Percentiles rank a stretch among this genome's conserved stretches.
Evolutionary conservation across 441 rosid genomes (phyloP).

Genomic region (Erodium texanum): DNA sequence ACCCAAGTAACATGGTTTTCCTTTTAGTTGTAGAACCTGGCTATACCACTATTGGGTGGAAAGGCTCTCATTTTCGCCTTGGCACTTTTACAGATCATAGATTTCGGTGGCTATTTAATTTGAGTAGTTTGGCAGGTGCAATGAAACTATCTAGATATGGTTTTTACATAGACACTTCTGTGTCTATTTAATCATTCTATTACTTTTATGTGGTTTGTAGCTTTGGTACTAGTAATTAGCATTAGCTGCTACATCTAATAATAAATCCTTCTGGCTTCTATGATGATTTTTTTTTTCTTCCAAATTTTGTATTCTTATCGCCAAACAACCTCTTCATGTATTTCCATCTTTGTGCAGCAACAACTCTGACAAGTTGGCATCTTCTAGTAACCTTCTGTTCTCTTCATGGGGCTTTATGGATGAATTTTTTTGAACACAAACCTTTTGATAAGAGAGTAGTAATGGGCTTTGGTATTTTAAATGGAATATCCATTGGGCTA

Average conservation of each 20-base stretch:
- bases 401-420: slow-evolving; percentile 91
- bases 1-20: too few relatives aligned
- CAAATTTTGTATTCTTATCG: not conserved
- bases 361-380: slow-evolving; percentile 99
- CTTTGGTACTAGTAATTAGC: not conserved
- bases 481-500: slow-evolving; percentile 94
- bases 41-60: not conserved
- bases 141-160: not conserved
- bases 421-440: slow-evolving; percentile 96
- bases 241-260: not conserved
- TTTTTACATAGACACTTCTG: not conserved
- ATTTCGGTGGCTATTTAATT: not conserved
- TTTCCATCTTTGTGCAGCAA: slow-evolving; percentile 43
- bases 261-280: not conserved
- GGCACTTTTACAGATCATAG: not conserved
- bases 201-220: not conserved
- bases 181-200: not conserved
- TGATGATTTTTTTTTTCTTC: too few relatives aligned
- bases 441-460: slow-evolving; percentile 98
- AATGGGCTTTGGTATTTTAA: slow-evolving; percentile 95
- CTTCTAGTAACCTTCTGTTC: slow-evolving; percentile 97
- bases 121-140: not conserved
- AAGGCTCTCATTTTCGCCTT: not conserved
- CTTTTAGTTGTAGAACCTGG: too few relatives aligned
- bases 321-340: not conserved